A percentile compares a stretch with the other conserved stretches of the same genome.
phyloP scores from a whole-genome alignment of 1,284 basidiomycete species.

The Singerocomus rubriflavus region DNA sequence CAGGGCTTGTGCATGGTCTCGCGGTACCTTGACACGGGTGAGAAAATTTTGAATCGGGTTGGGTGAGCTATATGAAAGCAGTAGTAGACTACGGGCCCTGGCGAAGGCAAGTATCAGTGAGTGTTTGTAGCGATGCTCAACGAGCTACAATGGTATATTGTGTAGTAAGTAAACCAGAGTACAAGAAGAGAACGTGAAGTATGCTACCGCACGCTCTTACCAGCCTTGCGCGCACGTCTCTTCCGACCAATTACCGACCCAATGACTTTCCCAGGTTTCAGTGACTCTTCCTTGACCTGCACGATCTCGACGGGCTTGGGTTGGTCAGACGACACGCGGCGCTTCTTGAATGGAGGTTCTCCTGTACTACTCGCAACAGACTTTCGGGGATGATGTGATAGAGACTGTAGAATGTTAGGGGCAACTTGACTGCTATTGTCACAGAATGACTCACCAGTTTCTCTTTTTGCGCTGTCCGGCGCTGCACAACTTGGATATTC shows the following conservation, averaged over 20 bases:
- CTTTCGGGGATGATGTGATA: slow-evolving; percentile 12
- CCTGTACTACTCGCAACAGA: slow-evolving; percentile 13
- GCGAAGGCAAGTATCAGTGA: no score
- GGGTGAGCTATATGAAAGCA: no score
- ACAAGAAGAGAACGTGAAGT: neutral
- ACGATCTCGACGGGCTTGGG: slow-evolving; percentile 7
- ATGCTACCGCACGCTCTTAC: slow-evolving; percentile 34
- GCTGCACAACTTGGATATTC: slow-evolving; percentile 84
- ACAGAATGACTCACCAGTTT: slow-evolving; percentile 10
- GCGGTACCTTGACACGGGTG: no score
- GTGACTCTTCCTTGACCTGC: slow-evolving; percentile 19
- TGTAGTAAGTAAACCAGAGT: neutral
- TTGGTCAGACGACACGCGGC: slow-evolving; percentile 26
- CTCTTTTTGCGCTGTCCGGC: slow-evolving; percentile 52
- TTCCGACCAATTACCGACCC: slow-evolving; percentile 54
- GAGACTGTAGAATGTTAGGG: slow-evolving; percentile 9
- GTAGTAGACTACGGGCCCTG: no score
- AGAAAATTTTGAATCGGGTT: no score
- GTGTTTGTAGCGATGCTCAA: no score
- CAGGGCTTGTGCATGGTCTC: no score
- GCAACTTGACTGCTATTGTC: neutral
- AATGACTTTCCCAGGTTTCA: slow-evolving; percentile 35
- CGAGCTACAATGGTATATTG: neutral
- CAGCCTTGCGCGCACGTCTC: slow-evolving; percentile 45
- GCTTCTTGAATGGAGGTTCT: slow-evolving; percentile 42